Evolutionary conservation across 306 rosid genomes (phyloP), one percentile per base, ranked within the genome.

Genomic region (Ziziphus jujuba): DNA sequence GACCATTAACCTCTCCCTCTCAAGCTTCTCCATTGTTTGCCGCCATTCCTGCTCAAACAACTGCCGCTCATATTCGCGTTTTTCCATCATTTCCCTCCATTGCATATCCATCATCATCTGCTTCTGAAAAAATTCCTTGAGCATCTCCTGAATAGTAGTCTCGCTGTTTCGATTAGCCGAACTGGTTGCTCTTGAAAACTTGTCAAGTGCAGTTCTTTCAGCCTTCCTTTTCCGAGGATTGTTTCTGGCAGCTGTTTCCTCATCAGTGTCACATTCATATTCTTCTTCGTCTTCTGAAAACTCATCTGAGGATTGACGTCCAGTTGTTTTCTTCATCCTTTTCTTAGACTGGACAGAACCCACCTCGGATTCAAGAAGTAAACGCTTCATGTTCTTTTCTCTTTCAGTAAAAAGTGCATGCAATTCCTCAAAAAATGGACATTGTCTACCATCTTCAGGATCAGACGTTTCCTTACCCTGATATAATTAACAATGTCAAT

Each of bases 401-500:
- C 97, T 88, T 74, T 84, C 82, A 22, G 87, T 52, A 77, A 89
- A 91, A 45, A 91, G 78, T 9, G 88, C 93, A 64, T 78, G 90
- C 75, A 89, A 77, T 77, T 91, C 96, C n/a, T 89, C 96, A 74
- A 89, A 91, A 61, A 87, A 91, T 5, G 93, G 96, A 48, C 96
- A 91, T 35, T 83, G 86, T 80, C 66, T 79, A 28, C 91, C 85
- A 61, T 69, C 84, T 73, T 85, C 96, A 6, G 91, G 87, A 77
- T 83, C 93, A 55, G 95, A 85, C 53, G 96, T 89, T 80, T 89
- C 97, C 80, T 87, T 84, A 63, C 96, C 97, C 97, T 91, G 84
- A 28, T 54, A 9, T 2, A 28, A 5, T 49, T 38, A n/a, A 13
- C 60, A 21, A 43, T 52, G 34, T 48, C 72, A 10, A 63, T 52